Base-by-base conservation (phyloP, 495 filamentous ascomycete species). In the Penicillium lagena region DNA sequence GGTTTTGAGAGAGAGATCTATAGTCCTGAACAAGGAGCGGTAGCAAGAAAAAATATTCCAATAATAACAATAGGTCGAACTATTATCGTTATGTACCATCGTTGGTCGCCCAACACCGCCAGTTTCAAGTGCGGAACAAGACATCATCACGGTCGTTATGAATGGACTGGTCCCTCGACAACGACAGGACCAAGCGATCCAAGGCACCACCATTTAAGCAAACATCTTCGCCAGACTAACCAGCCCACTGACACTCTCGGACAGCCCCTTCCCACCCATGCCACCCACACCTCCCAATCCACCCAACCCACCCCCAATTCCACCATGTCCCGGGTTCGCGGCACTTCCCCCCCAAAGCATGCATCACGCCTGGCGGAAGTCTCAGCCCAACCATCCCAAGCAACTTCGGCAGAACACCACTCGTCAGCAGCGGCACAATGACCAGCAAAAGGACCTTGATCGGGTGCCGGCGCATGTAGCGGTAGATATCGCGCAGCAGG, bases 381-480 rank as follows among this genome's bases (percentile, higher is more conserved):
- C 81, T 70, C 35, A 96, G 68, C 0, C 89, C 89, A 59, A 96
- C 81, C 63, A 82, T 79, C 15, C 75, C 75, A 10, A 93, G 70
- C 15, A 95, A 61, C 27, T 80, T 82, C 4, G 78, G 76, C 54
- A 96, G 63, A 22, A 87, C 82, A 7, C 90, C 90, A 39, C 87
- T 87, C 0, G 83, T 87, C 45, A 95, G 68, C 37, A 96, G 71
- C 13, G 90, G 90, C 73, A 95, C 76, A 42, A 94, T 78, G 29
- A 94, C 83, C 12, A 93, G 72, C 71, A 90, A 79, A 64, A 94
- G 81, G 2, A 91, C 83, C 64, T 90, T 93, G 51, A 88, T 53
- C 0, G 90, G 90, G 58, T 95, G 80, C 7, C 78, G 71, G 56
- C 86, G 80, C 43, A 85, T 83, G 62, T 89, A 94, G 59, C 79